Percentiles rank a stretch among this genome's conserved stretches.
phyloP scores from a whole-genome alignment of 345 rosid genomes.

The Brassica carinata region DNA sequence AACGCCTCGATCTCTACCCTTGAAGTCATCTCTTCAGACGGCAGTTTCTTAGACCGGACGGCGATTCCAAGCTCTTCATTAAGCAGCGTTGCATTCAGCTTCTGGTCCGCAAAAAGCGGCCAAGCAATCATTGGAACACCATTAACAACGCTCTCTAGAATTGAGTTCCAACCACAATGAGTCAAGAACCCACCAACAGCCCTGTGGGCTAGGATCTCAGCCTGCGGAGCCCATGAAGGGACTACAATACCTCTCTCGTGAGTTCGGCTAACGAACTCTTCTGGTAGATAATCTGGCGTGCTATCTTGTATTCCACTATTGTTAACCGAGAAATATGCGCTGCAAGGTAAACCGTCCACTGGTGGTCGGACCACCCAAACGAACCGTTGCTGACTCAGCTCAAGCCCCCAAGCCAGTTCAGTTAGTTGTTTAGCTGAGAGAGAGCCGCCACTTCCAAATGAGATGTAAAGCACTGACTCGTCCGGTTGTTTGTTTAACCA shows the following conservation, averaged over 20 bases:
- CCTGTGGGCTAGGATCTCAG: slow-evolving; percentile 50
- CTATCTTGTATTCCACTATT: neutral
- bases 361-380: slow-evolving; percentile 41
- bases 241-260: slow-evolving; percentile 16
- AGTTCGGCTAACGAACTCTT: slow-evolving; percentile 21
- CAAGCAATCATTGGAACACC: slow-evolving; percentile 57
- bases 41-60: neutral
- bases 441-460: slow-evolving; percentile 74
- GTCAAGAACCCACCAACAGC: slow-evolving; percentile 63
- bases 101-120: slow-evolving; percentile 48
- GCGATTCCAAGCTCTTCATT: slow-evolving; percentile 59
- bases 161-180: slow-evolving; percentile 91
- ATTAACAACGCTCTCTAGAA: slow-evolving; percentile 46
- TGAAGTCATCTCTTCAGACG: slow-evolving; percentile 16
- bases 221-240: slow-evolving; percentile 72
- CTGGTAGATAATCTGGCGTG: slow-evolving; percentile 24
- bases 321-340: slow-evolving; percentile 15
- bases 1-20: slow-evolving; percentile 48
- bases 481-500: slow-evolving; percentile 63
- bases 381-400: slow-evolving; percentile 35
- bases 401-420: slow-evolving; percentile 38
- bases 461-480: slow-evolving; percentile 57
- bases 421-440: slow-evolving; percentile 34
- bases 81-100: slow-evolving; percentile 32
- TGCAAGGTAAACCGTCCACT: slow-evolving; percentile 3